Conservation (phyloP, 129 eudicot species). For the Scalesia atractyloides region DNA sequence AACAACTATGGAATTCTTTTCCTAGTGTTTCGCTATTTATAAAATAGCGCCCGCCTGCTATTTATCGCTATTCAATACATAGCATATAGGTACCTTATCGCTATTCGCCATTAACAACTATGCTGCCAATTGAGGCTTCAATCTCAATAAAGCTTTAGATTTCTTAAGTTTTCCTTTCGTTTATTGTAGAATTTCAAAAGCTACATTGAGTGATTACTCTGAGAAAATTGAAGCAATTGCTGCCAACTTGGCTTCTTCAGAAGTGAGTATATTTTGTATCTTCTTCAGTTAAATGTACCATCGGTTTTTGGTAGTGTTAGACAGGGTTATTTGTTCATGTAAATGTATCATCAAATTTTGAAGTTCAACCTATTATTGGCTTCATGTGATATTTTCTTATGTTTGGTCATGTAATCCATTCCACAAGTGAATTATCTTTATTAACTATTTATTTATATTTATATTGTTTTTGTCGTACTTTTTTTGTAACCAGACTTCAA, state of each 20-base stretch:
- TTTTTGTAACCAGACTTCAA: background rate
- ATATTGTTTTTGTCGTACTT: background rate
- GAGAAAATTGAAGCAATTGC: conserved; percentile 90
- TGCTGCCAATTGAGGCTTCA: conserved; percentile 1
- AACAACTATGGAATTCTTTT: no score
- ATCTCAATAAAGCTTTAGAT: background rate
- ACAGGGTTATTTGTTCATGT: background rate
- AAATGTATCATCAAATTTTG: background rate
- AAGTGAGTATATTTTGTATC: conserved; percentile 41
- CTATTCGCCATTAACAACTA: background rate
- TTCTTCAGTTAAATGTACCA: background rate
- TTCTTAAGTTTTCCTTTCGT: background rate
- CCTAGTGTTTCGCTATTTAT: no score
- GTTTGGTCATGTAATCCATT: background rate
- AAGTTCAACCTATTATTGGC: background rate
- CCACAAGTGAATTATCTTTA: background rate
- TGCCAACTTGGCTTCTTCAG: conserved; percentile 51
- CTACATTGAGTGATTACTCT: conserved; percentile 68
- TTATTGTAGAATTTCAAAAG: conserved; percentile 65
- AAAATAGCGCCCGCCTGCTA: no score
- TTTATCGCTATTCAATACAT: no score
- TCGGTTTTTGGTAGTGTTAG: conserved; percentile 2
- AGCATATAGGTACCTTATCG: no score
- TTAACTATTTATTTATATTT: background rate
- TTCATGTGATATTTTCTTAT: background rate